A percentile compares a stretch with the other conserved stretches of the same genome.
phyloP scores from a whole-genome alignment of 805 yeast species.

The Candida pini region DNA sequence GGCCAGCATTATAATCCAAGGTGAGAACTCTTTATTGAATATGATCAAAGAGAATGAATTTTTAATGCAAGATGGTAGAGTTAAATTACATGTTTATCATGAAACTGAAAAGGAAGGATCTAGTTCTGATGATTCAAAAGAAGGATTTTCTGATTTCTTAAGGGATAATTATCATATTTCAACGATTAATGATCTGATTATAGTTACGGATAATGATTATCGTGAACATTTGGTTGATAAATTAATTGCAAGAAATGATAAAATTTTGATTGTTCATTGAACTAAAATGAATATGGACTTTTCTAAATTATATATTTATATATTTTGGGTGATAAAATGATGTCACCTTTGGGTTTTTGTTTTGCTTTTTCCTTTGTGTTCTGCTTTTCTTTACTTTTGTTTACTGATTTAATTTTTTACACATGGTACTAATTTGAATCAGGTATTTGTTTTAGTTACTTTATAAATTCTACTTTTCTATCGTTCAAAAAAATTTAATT shows the following conservation, averaged over 20 bases:
- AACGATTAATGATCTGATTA: slow-evolving; percentile 18
- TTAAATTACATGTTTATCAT: slow-evolving; percentile 5
- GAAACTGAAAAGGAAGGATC: not conserved
- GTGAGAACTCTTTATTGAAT: slow-evolving; percentile 5
- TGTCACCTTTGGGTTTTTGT: not conserved
- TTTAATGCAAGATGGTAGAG: slow-evolving; percentile 8
- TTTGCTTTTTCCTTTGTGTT: not conserved
- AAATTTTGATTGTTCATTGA: slow-evolving; percentile 21
- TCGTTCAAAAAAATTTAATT: too few species aligned
- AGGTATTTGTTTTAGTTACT: too few species aligned
- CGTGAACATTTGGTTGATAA: slow-evolving; percentile 10
- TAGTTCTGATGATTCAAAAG: not conserved
- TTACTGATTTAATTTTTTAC: not conserved
- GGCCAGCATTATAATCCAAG: slow-evolving; percentile 8
- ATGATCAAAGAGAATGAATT: slow-evolving; percentile 5
- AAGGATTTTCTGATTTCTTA: slow-evolving; percentile 7
- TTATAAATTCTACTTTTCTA: too few species aligned
- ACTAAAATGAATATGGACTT: not conserved
- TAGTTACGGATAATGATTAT: slow-evolving; percentile 13
- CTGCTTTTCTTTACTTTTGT: not conserved
- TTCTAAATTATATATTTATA: not conserved
- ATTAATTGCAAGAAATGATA: slow-evolving; percentile 17
- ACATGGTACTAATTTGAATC: too few species aligned
- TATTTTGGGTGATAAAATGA: not conserved
- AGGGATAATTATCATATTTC: slow-evolving; percentile 1